phyloP scores from a whole-genome alignment of 345 rosid genomes.

The Sisymbrium altissimum region DNA sequence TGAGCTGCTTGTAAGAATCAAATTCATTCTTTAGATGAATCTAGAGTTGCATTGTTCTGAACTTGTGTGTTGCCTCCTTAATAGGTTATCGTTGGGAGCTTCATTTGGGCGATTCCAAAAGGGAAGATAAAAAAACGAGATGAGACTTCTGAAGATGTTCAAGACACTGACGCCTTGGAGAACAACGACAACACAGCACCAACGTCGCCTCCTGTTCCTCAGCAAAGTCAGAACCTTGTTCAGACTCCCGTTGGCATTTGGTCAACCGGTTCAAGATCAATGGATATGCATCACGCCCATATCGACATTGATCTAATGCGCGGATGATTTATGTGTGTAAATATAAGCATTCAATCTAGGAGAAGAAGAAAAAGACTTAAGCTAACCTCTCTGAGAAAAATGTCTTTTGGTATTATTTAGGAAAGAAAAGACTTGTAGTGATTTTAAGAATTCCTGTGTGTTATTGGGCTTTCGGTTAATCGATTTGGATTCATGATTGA shows the following conservation, averaged over 20 bases:
- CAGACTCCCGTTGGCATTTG: conserved; percentile 58
- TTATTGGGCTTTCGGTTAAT: not conserved
- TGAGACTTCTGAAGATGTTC: conserved; percentile 43
- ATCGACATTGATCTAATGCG: conserved; percentile 91
- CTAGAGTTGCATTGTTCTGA: not conserved
- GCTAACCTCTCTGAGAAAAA: conserved; percentile 10
- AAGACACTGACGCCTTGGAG: conserved; percentile 34
- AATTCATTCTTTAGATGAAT: not conserved
- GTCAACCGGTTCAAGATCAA: conserved; percentile 56
- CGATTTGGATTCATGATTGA: conserved; percentile 24
- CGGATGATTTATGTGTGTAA: conserved; percentile 45
- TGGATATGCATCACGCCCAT: conserved; percentile 68
- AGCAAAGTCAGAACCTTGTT: conserved; percentile 58
- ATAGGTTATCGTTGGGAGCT: conserved; percentile 90
- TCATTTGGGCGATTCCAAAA: conserved; percentile 74
- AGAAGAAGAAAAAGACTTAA: conserved; percentile 2
- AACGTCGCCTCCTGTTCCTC: conserved; percentile 43
- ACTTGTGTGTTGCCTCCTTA: not conserved
- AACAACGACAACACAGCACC: conserved; percentile 27
- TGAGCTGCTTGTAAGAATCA: conserved; percentile 5
- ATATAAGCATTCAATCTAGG: conserved; percentile 19
- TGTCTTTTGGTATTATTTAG: conserved; percentile 17
- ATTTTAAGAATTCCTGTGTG: not conserved
- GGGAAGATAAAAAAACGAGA: conserved; percentile 55
- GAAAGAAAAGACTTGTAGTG: conserved; percentile 17